Evolutionary conservation across 2,329 filamentous ascomycete species (phyloP), one percentile per base, ranked within the genome.

Genomic region (Juglanconis sp.): DNA sequence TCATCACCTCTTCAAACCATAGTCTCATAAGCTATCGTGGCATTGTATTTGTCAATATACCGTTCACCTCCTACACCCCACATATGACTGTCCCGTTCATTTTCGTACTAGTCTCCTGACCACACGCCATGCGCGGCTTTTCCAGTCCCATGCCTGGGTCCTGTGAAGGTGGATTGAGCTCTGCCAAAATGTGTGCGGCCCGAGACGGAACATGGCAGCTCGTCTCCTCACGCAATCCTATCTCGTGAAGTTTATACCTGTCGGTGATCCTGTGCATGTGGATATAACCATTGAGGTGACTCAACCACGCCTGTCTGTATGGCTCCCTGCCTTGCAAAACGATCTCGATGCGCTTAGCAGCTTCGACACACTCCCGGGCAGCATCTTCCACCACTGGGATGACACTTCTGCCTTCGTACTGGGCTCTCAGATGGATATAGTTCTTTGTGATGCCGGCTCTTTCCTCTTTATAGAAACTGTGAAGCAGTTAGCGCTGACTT

Each of bases 401-500:
- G 11, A 49, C 46, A 32, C 49, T 44, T 56, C 53, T 56, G n/a
- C 34, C 31, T 48, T 56, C 53, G 4, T 56, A 56, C 11, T 40
- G 38, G 7, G 53, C 53, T 34, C 44, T 49, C 13, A 38, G 53
- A 31, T 56, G 53, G 24, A 56, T 56, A 17, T 56, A 56, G 32
- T 56, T 56, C 32, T 49, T 38, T 11, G 13, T 56, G 4, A 49
- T 34, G 5, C 53, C 53, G 17, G 53, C 53, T 5, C 15, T 32
- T 24, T 56, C 53, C 49, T 56, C 53, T n/a, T 56, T 56, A 5
- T 56, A 56, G 17, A 56, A 56, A 4, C 53, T 56, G n/a, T 24
- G 24, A 24, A 24, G 24, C 24, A 24, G 24, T 24, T 24, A 24
- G 6, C 13, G 36, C 15, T n/a, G 1, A 30, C 0, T 9, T 34